Base-by-base conservation (phyloP, 345 rosid species). In the Dovyalis caffra region DNA sequence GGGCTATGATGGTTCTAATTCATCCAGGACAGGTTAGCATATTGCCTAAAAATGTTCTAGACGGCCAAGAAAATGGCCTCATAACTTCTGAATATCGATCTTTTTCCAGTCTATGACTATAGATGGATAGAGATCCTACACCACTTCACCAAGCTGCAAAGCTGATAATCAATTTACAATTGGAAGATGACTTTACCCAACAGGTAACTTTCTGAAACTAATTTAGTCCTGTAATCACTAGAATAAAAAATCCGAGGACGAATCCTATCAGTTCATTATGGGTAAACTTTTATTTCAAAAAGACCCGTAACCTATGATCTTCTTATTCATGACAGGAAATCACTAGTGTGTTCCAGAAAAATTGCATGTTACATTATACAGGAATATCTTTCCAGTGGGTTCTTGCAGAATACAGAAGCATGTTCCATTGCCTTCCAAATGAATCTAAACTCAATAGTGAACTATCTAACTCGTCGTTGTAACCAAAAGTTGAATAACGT, bases 321-420 rank as follows among this genome's bases (percentile, higher is more conserved):
- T 34, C 37, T 26, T 58, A 25, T 23, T 58, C 16, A 28, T 74
- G 68, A 28, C 84, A 90, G 97, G 94, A 91, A 78, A 81, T 91
- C 74, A 87, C 89, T 38, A 91, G 97, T 61, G 94, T 88, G 26
- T 88, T 88, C 80, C 84, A 80, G 88, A 86, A 85, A 85, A 90
- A 90, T 82, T 85, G 94, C 79, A 87, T 91, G 91, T 80, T 91
- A 73, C 94, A 91, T 74, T 90, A 87, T 45, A 91, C 72, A 78
- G 93, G 72, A 89, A 88, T 68, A 91, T 88, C 57, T 91, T 82
- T 71, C 92, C 96, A 0, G 21, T 91, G 96, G 91, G 93, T 88
- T 32, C 87, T 91, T 20, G 88, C 93, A 31, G 96, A 91, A 80
- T 88, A 89, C 78, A 89, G 58, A 83, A 75, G 49, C 78, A 2